phyloP scores from a whole-genome alignment of 2,329 filamentous ascomycete species.

The Davidsoniella neocaledoniae region DNA sequence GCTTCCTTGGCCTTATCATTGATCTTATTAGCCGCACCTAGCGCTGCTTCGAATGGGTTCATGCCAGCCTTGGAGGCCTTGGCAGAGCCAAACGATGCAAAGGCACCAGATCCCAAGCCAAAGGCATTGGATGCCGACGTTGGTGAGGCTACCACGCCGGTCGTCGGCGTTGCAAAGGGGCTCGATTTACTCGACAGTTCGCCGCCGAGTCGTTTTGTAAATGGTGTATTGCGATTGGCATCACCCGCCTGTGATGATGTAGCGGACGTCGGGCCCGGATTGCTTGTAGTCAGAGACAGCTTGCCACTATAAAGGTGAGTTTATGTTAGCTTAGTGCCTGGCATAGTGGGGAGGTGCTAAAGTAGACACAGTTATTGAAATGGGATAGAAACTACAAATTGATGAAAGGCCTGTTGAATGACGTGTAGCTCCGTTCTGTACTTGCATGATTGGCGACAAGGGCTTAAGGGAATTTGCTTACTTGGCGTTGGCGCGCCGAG shows the following conservation, averaged over 20 bases:
- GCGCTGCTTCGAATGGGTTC: constrained; percentile 61
- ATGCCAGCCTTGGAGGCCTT: constrained; percentile 81
- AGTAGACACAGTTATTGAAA: background rate
- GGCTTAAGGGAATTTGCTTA: constrained; percentile 28
- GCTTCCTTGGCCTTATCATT: constrained; percentile 19
- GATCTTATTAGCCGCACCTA: constrained; percentile 27
- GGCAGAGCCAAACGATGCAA: constrained; percentile 60
- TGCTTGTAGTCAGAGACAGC: constrained; percentile 70
- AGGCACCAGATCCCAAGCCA: constrained; percentile 83
- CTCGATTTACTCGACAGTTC: constrained; percentile 57
- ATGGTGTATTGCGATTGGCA: constrained; percentile 44
- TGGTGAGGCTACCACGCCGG: constrained; percentile 53
- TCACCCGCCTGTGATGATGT: constrained; percentile 26
- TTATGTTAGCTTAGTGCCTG: background rate
- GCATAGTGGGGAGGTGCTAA: background rate
- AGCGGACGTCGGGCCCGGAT: constrained; percentile 34
- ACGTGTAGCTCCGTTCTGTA: background rate
- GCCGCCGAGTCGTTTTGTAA: constrained; percentile 59
- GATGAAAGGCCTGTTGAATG: background rate
- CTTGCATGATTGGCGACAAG: constrained; percentile 1
- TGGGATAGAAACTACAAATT: background rate
- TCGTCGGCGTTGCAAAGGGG: constrained; percentile 64
- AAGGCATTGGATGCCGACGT: constrained; percentile 71
- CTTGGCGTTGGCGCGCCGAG: constrained; percentile 72
- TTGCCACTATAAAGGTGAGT: constrained; percentile 39